phyloP scores from a whole-genome alignment of 805 yeast genomes.

The Wickerhamomyces xylosicus region DNA sequence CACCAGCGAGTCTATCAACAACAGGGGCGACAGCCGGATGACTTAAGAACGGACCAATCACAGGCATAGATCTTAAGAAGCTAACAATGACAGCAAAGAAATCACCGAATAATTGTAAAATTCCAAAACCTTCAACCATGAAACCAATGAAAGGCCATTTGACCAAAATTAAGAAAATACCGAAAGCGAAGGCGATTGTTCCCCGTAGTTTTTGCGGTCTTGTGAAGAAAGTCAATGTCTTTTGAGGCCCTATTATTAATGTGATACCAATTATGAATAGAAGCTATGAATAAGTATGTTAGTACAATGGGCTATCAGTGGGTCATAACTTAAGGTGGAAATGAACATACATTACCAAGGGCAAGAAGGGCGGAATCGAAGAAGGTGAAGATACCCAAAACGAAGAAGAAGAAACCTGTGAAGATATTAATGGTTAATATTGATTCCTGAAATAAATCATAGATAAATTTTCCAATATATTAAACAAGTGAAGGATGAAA shows the following conservation, averaged over 20 bases:
- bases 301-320: background rate
- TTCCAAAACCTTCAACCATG: slow-evolving; percentile 78
- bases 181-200: slow-evolving; percentile 65
- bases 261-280: slow-evolving; percentile 54
- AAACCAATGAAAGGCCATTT: slow-evolving; percentile 82
- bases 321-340: background rate
- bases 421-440: too few relatives aligned
- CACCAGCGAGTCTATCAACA: slow-evolving; percentile 45
- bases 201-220: slow-evolving; percentile 85
- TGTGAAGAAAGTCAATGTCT: slow-evolving; percentile 74
- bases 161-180: slow-evolving; percentile 64
- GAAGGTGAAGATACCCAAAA: slow-evolving; percentile 74
- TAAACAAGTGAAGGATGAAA: background rate
- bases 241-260: slow-evolving; percentile 79
- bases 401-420: slow-evolving; percentile 54
- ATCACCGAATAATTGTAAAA: slow-evolving; percentile 80
- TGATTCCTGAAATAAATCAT: background rate
- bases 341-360: slow-evolving; percentile 60
- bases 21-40: slow-evolving; percentile 77
- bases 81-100: slow-evolving; percentile 84
- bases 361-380: slow-evolving; percentile 87
- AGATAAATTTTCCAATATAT: background rate
- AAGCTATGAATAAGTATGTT: slow-evolving; percentile 6
- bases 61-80: slow-evolving; percentile 78
- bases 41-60: slow-evolving; percentile 76